phyloP scores from a whole-genome alignment of 179 eudicot species.

The Silene vulgaris region DNA sequence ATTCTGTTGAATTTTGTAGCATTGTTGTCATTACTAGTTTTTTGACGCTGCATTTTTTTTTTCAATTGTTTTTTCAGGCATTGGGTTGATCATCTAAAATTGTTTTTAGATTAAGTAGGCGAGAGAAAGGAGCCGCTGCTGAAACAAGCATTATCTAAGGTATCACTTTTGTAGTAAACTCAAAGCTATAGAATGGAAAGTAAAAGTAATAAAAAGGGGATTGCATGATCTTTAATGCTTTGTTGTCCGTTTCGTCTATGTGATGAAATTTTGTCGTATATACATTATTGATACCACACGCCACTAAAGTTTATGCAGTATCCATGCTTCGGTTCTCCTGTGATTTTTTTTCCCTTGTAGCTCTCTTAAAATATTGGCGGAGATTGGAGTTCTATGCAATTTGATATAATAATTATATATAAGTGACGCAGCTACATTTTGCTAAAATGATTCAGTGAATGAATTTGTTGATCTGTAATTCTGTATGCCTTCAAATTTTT shows the following conservation, averaged over 20 bases:
- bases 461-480: background rate
- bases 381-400: background rate
- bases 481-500: background rate
- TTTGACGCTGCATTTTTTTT: constrained; percentile 2
- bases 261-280: background rate
- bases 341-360: background rate
- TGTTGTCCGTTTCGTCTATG: constrained; percentile 6
- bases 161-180: background rate
- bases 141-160: constrained; percentile 9
- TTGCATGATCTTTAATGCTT: background rate
- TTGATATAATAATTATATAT: background rate
- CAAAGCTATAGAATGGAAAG: constrained; percentile 8
- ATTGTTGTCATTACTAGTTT: constrained; percentile 3
- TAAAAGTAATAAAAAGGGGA: background rate
- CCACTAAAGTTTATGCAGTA: background rate
- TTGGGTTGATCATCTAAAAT: constrained; percentile 8
- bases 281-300: background rate
- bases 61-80: constrained; percentile 15
- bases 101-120: background rate
- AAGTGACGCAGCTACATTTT: background rate
- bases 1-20: background rate
- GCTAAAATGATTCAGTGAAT: background rate
- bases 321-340: constrained; percentile 3
- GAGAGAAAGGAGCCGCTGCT: background rate
- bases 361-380: background rate